These are phyloP conservation scores for Ogataea parapolymorpha DNA, from an alignment of 805 yeast genomes.

Conservation along the genomic window DNA sequence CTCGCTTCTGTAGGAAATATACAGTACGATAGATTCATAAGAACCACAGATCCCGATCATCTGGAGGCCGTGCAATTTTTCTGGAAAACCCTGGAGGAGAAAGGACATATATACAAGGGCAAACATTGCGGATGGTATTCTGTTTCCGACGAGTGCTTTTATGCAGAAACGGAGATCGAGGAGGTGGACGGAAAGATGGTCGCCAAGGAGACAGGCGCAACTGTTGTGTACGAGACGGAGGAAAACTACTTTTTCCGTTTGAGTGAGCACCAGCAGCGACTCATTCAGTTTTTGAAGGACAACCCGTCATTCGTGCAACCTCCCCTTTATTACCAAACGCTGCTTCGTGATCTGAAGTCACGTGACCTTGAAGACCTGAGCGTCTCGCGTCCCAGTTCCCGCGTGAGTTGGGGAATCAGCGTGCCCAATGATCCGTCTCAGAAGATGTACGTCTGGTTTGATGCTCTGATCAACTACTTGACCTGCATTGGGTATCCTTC, in stretches of 20 bases:
- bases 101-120: constrained; percentile 76
- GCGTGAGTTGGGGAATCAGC: constrained; percentile 85
- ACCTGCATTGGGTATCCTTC: constrained; percentile 62
- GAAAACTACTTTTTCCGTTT: constrained; percentile 83
- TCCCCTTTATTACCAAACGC: constrained; percentile 44
- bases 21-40: constrained; percentile 68
- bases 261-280: constrained; percentile 50
- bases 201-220: constrained; percentile 69
- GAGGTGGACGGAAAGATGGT: constrained; percentile 32
- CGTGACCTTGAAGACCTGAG: constrained; percentile 63
- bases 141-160: constrained; percentile 90
- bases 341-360: constrained; percentile 55
- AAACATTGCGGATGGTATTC: constrained; percentile 94
- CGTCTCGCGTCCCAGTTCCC: constrained; percentile 76
- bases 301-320: constrained; percentile 71
- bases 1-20: constrained; percentile 61
- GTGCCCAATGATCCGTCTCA: constrained; percentile 82
- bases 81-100: constrained; percentile 61
- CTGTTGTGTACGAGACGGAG: constrained; percentile 74
- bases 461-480: constrained; percentile 82
- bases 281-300: constrained; percentile 47
- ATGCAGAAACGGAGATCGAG: constrained; percentile 74
- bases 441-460: constrained; percentile 93
- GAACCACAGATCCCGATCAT: constrained; percentile 90
- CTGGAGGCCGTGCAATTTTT: constrained; percentile 56